Evolutionary conservation across 2,329 filamentous ascomycete genomes (phyloP).

Genomic region (Claviceps maximensis): DNA sequence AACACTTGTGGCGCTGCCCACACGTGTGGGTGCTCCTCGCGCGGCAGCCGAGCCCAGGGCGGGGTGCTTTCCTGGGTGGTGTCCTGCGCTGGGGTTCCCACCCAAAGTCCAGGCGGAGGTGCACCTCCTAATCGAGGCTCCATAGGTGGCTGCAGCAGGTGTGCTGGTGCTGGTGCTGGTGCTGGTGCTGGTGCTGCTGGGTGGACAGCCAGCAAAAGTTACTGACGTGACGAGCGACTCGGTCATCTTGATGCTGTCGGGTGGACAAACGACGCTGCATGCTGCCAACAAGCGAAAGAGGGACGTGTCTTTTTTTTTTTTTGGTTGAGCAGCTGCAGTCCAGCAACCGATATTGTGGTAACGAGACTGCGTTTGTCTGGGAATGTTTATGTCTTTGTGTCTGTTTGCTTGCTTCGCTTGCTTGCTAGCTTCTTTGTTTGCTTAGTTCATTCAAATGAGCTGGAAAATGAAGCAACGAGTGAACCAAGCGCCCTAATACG

Average conservation of each 20-base stretch:
- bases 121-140: background rate
- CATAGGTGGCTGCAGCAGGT: background rate
- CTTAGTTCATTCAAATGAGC: too few species aligned
- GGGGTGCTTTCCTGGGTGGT: background rate
- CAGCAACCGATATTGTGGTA: too few species aligned
- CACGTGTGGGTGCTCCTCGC: background rate
- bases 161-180: slow-evolving; percentile 1
- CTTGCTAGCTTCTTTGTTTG: too few species aligned
- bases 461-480: too few species aligned
- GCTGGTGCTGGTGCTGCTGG: slow-evolving; percentile 1
- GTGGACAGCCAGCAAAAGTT: slow-evolving; percentile 4
- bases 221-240: slow-evolving; percentile 16
- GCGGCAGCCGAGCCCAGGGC: background rate
- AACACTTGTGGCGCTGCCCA: background rate
- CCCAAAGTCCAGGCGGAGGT: background rate
- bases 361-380: too few species aligned
- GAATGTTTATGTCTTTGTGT: too few species aligned
- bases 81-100: background rate
- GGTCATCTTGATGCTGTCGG: slow-evolving; percentile 12
- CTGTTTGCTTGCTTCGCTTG: too few species aligned
- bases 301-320: background rate
- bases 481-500: too few species aligned
- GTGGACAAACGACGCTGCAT: background rate
- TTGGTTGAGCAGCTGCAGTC: too few species aligned
- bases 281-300: background rate